A percentile compares a stretch with the other conserved stretches of the same genome.
Evolutionary conservation across 164 flowering plant species (phyloP).

Genomic region (Cinnamomum chago): DNA sequence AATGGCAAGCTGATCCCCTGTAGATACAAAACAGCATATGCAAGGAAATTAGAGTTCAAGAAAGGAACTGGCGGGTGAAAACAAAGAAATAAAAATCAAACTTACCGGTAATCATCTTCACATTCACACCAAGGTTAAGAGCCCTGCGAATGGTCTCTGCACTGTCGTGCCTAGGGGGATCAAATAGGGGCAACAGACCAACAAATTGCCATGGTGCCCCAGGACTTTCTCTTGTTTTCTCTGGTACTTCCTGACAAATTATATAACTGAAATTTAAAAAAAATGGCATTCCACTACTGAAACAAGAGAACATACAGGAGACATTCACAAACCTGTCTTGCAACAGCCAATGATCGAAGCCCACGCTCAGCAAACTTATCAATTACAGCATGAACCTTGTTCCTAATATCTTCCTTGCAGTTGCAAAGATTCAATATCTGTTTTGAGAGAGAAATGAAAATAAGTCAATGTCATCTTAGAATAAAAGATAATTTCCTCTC

Average conservation of each 20-base stretch:
- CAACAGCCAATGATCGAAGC: conserved; percentile 40
- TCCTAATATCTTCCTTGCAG: conserved; percentile 30
- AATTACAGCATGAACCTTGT: conserved; percentile 32
- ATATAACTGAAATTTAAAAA: not conserved
- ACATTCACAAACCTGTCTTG: conserved; percentile 23
- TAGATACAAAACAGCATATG: not conserved
- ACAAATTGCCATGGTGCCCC: conserved; percentile 40
- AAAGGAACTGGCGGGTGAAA: not conserved
- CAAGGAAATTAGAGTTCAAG: not conserved
- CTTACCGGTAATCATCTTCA: conserved; percentile 37
- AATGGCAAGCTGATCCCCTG: conserved; percentile 45
- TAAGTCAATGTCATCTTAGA: not conserved
- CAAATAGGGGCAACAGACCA: conserved; percentile 36
- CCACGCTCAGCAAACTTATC: conserved; percentile 43
- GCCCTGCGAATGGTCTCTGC: conserved; percentile 39
- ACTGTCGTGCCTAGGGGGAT: conserved; percentile 39
- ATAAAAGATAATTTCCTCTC: not conserved
- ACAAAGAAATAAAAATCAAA: not conserved
- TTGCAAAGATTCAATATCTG: conserved; percentile 36
- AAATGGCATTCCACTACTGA: not conserved
- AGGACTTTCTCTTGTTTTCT: conserved; percentile 29
- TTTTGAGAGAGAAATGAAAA: conserved; percentile 2
- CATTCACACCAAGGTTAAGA: conserved; percentile 37
- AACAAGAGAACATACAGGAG: not conserved
- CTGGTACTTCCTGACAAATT: conserved; percentile 31